Evolutionary conservation across 805 yeast species (phyloP), one percentile per base, ranked within the genome.

Genomic region (Candida nanaspora): DNA sequence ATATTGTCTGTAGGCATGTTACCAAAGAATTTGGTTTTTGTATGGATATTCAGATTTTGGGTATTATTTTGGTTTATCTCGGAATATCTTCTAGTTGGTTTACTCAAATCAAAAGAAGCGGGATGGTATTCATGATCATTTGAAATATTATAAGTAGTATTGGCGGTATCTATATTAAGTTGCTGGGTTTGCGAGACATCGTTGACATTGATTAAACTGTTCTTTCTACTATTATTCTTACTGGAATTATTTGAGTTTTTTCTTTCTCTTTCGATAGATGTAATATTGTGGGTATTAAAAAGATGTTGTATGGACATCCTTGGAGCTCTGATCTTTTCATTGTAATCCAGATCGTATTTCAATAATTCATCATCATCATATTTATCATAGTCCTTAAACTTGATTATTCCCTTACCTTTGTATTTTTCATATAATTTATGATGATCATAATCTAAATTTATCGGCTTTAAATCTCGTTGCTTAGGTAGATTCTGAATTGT

Each of bases 281-380:
- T 33, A 11, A 21, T 33, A 21, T 33, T 33, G 21, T 33, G 25
- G 6, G 35, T 48, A 35, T 47, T 49, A 22, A 51, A 37, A 2
- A 57, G 41, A 33, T 63, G 51, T 11, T 49, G 56, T 4, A 55
- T 40, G n/a, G 68, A 62, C 74, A 73, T 70, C 38, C 78, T 53
- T 10, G 80, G 80, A 28, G 78, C 77, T 42, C 80, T 54, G 37
- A 74, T 75, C 48, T 72, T 74, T 44, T 74, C 77, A 47, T 74
- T 75, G 46, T 73, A 74, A 51, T 74, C 67, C 4, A 16, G 5
- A 44, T 58, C 61, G 43, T 50, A 58, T 11, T 46, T 44, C 35
- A 55, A 49, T 5, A 29, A 14, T 18, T 37, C 40, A 23, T 29
- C 35, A 41, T 57, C 55, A 37, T 55, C 50, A 23, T 50, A 36